Percentiles rank a stretch among this genome's conserved stretches.
phyloP scores from a whole-genome alignment of 345 rosid genomes.

The Corchorus capsularis region DNA sequence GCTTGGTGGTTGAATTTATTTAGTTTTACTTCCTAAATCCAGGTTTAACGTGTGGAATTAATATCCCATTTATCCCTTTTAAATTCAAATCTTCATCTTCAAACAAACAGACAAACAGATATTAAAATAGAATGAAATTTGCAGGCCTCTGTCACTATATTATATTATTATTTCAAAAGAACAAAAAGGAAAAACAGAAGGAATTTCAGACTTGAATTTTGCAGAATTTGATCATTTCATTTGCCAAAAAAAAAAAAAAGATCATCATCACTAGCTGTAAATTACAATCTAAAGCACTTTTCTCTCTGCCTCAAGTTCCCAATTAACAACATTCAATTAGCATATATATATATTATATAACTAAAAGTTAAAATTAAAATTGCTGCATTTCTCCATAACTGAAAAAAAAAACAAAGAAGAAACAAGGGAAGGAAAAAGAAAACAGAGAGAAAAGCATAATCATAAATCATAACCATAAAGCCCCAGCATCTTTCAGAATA shows the following conservation, averaged over 20 bases:
- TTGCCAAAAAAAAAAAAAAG: no score
- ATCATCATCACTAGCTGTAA: not conserved
- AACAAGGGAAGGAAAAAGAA: not conserved
- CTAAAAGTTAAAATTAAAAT: not conserved
- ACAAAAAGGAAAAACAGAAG: not conserved
- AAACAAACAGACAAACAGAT: not conserved
- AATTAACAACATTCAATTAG: no score
- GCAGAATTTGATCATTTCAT: not conserved
- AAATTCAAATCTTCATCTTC: not conserved
- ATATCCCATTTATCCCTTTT: not conserved
- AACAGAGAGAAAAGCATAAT: not conserved
- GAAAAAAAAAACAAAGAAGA: not conserved
- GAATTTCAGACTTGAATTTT: no score
- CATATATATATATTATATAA: not conserved
- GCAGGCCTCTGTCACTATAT: not conserved
- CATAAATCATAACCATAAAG: constrained; percentile 71
- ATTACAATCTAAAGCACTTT: not conserved
- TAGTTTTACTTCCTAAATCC: not conserved
- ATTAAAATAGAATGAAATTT: no score
- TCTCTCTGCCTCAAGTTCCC: no score
- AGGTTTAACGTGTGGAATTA: not conserved
- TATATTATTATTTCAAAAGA: not conserved
- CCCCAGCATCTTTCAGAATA: constrained; percentile 73
- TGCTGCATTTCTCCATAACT: not conserved
- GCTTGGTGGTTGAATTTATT: not conserved